Base-by-base conservation (phyloP, 352 stramenopile genomes). In the Globisporangium recalcitrans region DNA sequence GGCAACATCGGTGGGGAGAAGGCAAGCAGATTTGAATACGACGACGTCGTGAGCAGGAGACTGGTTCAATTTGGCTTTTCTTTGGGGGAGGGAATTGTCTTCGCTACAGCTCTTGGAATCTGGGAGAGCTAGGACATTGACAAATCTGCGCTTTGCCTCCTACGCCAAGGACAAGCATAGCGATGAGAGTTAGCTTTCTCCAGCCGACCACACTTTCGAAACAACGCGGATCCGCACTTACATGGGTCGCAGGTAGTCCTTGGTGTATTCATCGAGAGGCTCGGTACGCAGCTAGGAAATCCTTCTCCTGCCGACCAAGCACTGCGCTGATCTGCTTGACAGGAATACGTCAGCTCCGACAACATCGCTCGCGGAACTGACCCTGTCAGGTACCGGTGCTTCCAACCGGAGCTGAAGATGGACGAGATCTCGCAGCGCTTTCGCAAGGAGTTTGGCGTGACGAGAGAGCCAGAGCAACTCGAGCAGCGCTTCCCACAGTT, bases 221-320 rank as follows among this genome's bases (percentile, higher is more conserved):
- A 13, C 40, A 49, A n/a, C 1, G 3, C 13, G n/a, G 4, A 26
- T 6, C 1, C 8, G 5, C 24, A 48, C 74, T 61, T 68, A 83
- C 76, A 78, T 71, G 55, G 72, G 63, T 54, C 75, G 69, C 55
- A 88, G 51, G 40, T 84, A 88, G 53, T 84, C 65, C 51, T 84
- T 75, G 26, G 77, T 88, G 44, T 75, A 83, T 26, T 60, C 62
- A 58, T 88, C 79, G 19, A 88, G 71, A 0, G 70, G 91, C 88
- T n/a, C 92, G 83, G 57, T 98, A 98, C 1, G 92, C 92, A 16
- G 88, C 87, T 10, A 98, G 67, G 54, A 98, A 98, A 56, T 98
- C 92, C 22, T 91, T 90, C 65, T 98, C 92, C 59, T 98, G 92
- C 49, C 93, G 78, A 10, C 86, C 85, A 2, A 98, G 72, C 32